These are phyloP conservation scores for Fusarium begoniae DNA, from an alignment of 2,329 filamentous ascomycete species.

Conservation along the genomic window DNA sequence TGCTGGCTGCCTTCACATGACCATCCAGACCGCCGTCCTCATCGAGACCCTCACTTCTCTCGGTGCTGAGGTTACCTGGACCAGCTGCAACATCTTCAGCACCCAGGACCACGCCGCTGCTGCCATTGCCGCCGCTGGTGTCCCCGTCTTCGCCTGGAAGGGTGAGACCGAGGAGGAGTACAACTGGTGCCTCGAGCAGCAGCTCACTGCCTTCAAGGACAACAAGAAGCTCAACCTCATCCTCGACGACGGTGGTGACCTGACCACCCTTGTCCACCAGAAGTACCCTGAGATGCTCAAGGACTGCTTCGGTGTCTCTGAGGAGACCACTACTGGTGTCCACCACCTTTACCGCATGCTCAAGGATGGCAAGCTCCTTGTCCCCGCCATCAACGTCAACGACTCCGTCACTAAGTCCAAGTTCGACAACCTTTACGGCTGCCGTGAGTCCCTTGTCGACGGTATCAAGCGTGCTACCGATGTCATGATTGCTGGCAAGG, in stretches of 20 bases:
- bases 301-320: slow-evolving; percentile 97
- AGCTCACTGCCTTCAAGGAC: slow-evolving; percentile 96
- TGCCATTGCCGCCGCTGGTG: slow-evolving; percentile 92
- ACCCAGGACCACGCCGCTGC: slow-evolving; percentile 98
- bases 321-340: slow-evolving; percentile 99
- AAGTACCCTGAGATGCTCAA: slow-evolving; percentile 99
- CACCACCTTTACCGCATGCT: slow-evolving; percentile 99
- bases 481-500: slow-evolving; percentile 99
- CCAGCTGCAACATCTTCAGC: slow-evolving; percentile 99
- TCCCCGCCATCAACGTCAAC: slow-evolving; percentile 99
- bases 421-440: slow-evolving; percentile 99
- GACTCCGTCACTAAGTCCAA: slow-evolving; percentile 99
- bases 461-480: slow-evolving; percentile 99
- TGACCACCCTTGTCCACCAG: slow-evolving; percentile 94
- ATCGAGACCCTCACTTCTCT: slow-evolving; percentile 97
- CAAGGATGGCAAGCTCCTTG: slow-evolving; percentile 87
- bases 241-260: slow-evolving; percentile 97
- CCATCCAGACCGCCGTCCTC: slow-evolving; percentile 98
- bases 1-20: slow-evolving; percentile 99
- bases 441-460: slow-evolving; percentile 97
- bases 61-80: slow-evolving; percentile 98
- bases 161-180: slow-evolving; percentile 99
- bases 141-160: slow-evolving; percentile 83
- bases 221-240: slow-evolving; percentile 97
- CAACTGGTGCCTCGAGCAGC: slow-evolving; percentile 99